Evolutionary conservation across 805 yeast genomes (phyloP).

Genomic region (Grigorovia jiainica): DNA sequence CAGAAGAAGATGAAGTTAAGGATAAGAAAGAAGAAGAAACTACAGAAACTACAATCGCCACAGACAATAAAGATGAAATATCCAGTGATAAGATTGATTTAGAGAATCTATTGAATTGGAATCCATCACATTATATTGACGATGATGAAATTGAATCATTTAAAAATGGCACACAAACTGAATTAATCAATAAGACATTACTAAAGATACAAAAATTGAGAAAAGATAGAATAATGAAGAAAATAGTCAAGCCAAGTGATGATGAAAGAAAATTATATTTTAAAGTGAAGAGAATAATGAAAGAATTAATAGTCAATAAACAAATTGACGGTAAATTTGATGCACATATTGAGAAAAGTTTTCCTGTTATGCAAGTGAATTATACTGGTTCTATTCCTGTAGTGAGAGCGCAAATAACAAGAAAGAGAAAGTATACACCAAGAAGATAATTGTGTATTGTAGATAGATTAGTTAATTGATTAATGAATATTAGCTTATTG

Average conservation of each 20-base stretch:
- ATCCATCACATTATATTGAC: conserved; percentile 38
- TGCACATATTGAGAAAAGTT: conserved; percentile 25
- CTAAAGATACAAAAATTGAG: conserved; percentile 43
- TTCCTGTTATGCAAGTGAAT: conserved; percentile 67
- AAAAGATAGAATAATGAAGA: conserved; percentile 32
- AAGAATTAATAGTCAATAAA: conserved; percentile 33
- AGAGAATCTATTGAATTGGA: conserved; percentile 42
- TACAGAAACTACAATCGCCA: conserved; percentile 5
- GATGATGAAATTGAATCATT: conserved; percentile 45
- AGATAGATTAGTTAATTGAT: background rate
- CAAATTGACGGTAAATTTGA: conserved; percentile 26
- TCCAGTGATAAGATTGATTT: conserved; percentile 22
- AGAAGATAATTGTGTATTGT: background rate
- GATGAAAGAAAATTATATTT: conserved; percentile 37
- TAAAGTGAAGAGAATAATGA: conserved; percentile 37
- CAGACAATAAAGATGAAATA: background rate
- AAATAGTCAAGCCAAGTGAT: conserved; percentile 30
- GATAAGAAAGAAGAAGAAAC: conserved; percentile 6
- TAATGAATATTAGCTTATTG: too few species aligned
- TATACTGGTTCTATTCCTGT: conserved; percentile 78
- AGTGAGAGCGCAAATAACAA: conserved; percentile 21
- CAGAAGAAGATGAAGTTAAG: conserved; percentile 1
- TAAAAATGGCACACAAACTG: conserved; percentile 32
- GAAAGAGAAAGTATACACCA: conserved; percentile 24
- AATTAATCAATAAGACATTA: conserved; percentile 37